Base-by-base conservation (phyloP, 1,284 basidiomycete genomes). In the Anthracocystis setariae region DNA sequence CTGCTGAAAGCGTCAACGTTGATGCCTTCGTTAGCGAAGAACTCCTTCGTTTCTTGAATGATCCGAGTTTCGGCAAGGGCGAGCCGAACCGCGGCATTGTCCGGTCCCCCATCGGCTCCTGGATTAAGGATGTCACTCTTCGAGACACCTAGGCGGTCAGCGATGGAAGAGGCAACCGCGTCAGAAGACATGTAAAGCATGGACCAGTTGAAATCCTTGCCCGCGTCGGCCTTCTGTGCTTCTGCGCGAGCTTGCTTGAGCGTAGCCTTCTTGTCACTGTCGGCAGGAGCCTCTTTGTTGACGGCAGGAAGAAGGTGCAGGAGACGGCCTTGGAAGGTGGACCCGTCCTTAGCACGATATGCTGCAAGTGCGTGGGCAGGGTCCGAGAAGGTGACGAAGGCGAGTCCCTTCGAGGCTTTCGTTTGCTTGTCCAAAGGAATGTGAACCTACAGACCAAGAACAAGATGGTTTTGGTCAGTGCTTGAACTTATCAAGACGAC, bases 171-270 rank as follows among this genome's bases (percentile, higher is more conserved):
- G 0, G 90, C 89, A 0, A 94, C 92, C 10, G 93, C 92, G 80
- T 95, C 92, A 67, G 90, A 93, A 86, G 96, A 98, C 93, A 98
- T 95, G 82, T 95, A 98, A 65, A 98, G 83, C 86, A 93, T 92
- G 44, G 90, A 90, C 95, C 95, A 98, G 83, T 95, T 96, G 80
- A 97, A 94, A 66, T 93, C 92, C 73, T 90, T 90, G 33, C 90
- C 89, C 7, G 91, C 90, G 24, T 85, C 86, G 15, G 89, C 86
- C 82, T 91, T 95, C 68, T 89, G 86, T 82, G 91, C 90, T 40
- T 88, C 84, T 40, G 84, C 82, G 4, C 84, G 87, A 15, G 88
- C 86, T 66, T 87, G 87, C 74, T 92, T 90, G 40, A 82, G 57
- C 15, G 80, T 74, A 32, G 61, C 59, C 29, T 63, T 55, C 32